phyloP scores from a whole-genome alignment of 352 stramenopile species.

The Pythium periplocum region DNA sequence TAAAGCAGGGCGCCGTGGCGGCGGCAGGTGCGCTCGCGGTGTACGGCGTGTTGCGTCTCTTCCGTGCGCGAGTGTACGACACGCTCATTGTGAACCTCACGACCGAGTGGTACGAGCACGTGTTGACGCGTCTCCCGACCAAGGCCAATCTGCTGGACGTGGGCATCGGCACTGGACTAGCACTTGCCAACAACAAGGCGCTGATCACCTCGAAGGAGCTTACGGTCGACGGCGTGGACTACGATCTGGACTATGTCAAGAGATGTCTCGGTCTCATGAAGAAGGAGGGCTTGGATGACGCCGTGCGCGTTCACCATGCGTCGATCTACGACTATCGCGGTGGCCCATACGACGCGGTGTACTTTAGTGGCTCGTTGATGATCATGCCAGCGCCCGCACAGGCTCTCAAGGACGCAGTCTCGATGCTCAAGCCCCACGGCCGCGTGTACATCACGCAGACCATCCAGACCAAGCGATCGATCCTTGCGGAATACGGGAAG shows the following conservation, averaged over 20 bases:
- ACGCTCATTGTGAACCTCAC: slow-evolving; percentile 84
- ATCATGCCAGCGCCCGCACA: slow-evolving; percentile 87
- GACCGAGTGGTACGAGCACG: slow-evolving; percentile 84
- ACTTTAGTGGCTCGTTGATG: slow-evolving; percentile 91
- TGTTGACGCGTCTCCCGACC: slow-evolving; percentile 55
- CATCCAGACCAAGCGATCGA: slow-evolving; percentile 78
- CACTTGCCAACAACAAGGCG: slow-evolving; percentile 56
- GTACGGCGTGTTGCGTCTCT: slow-evolving; percentile 43
- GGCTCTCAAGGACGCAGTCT: slow-evolving; percentile 60
- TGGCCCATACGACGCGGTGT: slow-evolving; percentile 83
- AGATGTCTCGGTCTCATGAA: slow-evolving; percentile 53
- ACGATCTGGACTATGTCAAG: slow-evolving; percentile 82
- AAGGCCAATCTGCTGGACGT: slow-evolving; percentile 81
- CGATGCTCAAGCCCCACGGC: slow-evolving; percentile 59
- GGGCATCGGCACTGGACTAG: slow-evolving; percentile 83
- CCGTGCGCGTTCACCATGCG: slow-evolving; percentile 60
- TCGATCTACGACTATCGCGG: slow-evolving; percentile 77
- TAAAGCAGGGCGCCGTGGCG: slow-evolving; percentile 12
- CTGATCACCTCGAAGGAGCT: slow-evolving; percentile 69
- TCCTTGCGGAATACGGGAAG: slow-evolving; percentile 73
- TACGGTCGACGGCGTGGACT: slow-evolving; percentile 85
- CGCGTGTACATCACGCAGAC: slow-evolving; percentile 89
- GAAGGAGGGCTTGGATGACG: slow-evolving; percentile 28
- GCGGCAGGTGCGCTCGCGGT: slow-evolving; percentile 27
- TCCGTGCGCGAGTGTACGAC: slow-evolving; percentile 85